phyloP scores from a whole-genome alignment of 73 alveolate genomes.

The Blepharisma japonicum region DNA sequence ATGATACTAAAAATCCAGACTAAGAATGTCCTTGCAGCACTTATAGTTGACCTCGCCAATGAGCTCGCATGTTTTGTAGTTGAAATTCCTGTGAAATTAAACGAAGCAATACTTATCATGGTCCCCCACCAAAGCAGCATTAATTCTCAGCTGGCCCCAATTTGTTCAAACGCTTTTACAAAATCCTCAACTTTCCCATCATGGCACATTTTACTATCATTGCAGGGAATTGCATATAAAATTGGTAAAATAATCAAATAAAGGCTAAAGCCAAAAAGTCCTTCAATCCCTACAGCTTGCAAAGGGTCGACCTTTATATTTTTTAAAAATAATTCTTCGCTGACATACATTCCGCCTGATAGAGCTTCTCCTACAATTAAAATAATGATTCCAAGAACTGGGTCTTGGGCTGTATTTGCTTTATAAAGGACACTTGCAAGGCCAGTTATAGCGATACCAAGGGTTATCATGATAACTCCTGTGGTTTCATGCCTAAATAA shows the following conservation, averaged over 20 bases:
- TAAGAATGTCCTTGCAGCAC: conserved; percentile 73
- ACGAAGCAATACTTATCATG: conserved; percentile 63
- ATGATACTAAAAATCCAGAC: conserved; percentile 79
- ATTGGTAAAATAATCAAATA: conserved; percentile 62
- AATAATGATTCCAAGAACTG: conserved; percentile 58
- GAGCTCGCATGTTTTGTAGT: conserved; percentile 83
- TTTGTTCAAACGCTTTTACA: conserved; percentile 55
- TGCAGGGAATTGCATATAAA: conserved; percentile 66
- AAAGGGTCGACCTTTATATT: conserved; percentile 76
- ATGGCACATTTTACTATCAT: conserved; percentile 37
- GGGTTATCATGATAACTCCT: conserved; percentile 61
- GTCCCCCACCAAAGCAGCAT: conserved; percentile 38
- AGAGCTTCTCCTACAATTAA: conserved; percentile 39
- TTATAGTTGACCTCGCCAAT: conserved; percentile 75
- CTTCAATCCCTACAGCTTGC: conserved; percentile 92
- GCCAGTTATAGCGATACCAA: conserved; percentile 79
- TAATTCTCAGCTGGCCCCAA: conserved; percentile 47
- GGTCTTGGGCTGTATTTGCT: conserved; percentile 53
- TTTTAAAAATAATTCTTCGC: conserved; percentile 77
- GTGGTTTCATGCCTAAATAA: conserved; percentile 62
- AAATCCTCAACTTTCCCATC: conserved; percentile 64
- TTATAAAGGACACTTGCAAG: conserved; percentile 41
- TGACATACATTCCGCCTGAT: conserved; percentile 59
- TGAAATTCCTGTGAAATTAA: conserved; percentile 77
- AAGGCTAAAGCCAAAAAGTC: conserved; percentile 75